Conservation (phyloP, 768 basidiomycete species). For the Mrakia blollopis region DNA sequence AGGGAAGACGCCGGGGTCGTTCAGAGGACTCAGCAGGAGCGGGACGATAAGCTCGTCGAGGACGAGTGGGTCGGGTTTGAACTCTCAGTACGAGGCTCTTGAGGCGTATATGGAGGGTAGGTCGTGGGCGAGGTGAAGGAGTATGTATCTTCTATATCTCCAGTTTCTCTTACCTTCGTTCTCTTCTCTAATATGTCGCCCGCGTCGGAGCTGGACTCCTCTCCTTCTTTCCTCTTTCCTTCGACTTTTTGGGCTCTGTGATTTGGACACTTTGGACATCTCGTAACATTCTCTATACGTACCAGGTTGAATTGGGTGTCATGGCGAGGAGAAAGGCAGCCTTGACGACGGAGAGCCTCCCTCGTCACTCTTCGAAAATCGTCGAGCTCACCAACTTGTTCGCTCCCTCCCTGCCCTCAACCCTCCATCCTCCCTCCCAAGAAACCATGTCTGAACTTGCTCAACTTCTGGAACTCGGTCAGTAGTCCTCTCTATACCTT, state of each 20-base stretch:
- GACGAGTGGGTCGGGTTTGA: background rate
- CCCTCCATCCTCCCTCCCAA: background rate
- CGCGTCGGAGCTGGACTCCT: too few species aligned
- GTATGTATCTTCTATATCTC: background rate
- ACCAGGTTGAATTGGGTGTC: background rate
- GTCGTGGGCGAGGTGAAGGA: background rate
- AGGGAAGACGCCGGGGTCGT: too few species aligned
- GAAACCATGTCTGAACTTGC: conserved; percentile 19
- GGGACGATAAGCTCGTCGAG: background rate
- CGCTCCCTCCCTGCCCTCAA: background rate
- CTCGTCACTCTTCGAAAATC: background rate
- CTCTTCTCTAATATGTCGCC: too few species aligned
- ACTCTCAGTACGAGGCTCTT: background rate
- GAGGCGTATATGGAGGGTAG: background rate
- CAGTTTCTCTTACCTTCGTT: background rate
- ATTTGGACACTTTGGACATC: background rate
- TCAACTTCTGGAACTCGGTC: conserved; percentile 27
- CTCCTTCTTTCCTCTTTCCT: too few species aligned
- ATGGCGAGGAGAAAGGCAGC: background rate
- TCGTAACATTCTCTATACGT: background rate
- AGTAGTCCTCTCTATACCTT: background rate
- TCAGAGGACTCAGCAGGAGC: background rate
- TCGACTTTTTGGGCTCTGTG: too few species aligned
- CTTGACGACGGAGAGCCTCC: background rate
- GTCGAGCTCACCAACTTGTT: background rate